A percentile compares a stretch with the other conserved stretches of the same genome.
These are phyloP conservation scores for Cryphonectria nitschkei DNA, from an alignment of 2,329 filamentous ascomycete species.

Conservation along the genomic window DNA sequence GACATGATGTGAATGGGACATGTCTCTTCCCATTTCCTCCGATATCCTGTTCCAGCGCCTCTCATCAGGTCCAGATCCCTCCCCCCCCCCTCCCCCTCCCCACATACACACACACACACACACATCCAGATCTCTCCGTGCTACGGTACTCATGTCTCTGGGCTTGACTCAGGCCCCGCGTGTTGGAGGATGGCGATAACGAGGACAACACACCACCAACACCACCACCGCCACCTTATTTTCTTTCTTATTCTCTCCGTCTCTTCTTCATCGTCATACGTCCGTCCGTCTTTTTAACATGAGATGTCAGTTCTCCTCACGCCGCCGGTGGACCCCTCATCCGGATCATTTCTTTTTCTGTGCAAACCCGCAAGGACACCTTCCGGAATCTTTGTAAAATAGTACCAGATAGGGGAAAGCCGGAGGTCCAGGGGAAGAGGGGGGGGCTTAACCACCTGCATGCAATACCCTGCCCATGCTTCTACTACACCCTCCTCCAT, in stretches of 20 bases:
- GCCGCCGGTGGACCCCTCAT: background rate
- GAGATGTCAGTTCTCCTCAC: background rate
- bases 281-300: background rate
- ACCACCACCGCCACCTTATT: background rate
- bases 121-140: background rate
- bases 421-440: too few species aligned
- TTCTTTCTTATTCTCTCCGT: background rate
- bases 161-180: background rate
- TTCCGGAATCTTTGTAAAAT: background rate
- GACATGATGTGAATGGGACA: slow-evolving; percentile 1
- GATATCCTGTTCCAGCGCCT: background rate
- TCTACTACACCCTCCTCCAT: background rate
- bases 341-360: background rate
- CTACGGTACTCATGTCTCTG: background rate
- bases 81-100: too few species aligned
- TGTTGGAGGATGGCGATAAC: background rate
- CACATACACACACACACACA: background rate
- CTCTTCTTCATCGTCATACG: background rate
- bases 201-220: background rate
- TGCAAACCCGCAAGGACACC: slow-evolving; percentile 6
- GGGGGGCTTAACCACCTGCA: background rate
- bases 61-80: background rate
- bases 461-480: background rate
- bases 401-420: background rate
- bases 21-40: slow-evolving; percentile 4